Conservation (phyloP, 2,329 filamentous ascomycete species). For the Kalaharituber pfeilii region DNA sequence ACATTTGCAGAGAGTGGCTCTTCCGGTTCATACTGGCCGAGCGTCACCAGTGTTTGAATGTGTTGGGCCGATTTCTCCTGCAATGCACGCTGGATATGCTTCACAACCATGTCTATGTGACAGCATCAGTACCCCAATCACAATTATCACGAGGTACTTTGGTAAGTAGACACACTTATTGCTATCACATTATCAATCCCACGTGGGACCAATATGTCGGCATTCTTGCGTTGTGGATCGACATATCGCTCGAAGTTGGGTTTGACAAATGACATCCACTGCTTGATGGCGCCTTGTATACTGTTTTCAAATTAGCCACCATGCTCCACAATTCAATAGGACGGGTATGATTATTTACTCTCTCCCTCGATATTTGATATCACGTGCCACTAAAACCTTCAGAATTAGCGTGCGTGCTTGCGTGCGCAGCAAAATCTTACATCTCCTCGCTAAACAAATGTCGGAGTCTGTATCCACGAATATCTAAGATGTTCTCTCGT, state of each 20-base stretch:
- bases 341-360: constrained; percentile 38
- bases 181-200: constrained; percentile 90
- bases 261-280: constrained; percentile 94
- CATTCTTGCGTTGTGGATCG: constrained; percentile 74
- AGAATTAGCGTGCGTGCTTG: no score
- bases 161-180: constrained; percentile 41
- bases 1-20: constrained; percentile 60
- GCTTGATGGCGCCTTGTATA: constrained; percentile 89
- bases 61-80: constrained; percentile 72
- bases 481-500: constrained; percentile 38
- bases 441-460: constrained; percentile 73
- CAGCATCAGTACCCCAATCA: neutral
- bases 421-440: constrained; percentile 38
- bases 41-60: constrained; percentile 55
- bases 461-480: constrained; percentile 95
- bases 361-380: constrained; percentile 73
- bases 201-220: constrained; percentile 86
- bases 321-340: neutral
- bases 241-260: constrained; percentile 92
- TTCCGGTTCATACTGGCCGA: constrained; percentile 52
- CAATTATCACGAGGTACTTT: no score
- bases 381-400: constrained; percentile 38
- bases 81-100: constrained; percentile 77
- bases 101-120: constrained; percentile 63
- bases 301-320: constrained; percentile 7